Evolutionary conservation across 176 grass and related monocot genomes (phyloP).

Genomic region (Neostapfia colusana): DNA sequence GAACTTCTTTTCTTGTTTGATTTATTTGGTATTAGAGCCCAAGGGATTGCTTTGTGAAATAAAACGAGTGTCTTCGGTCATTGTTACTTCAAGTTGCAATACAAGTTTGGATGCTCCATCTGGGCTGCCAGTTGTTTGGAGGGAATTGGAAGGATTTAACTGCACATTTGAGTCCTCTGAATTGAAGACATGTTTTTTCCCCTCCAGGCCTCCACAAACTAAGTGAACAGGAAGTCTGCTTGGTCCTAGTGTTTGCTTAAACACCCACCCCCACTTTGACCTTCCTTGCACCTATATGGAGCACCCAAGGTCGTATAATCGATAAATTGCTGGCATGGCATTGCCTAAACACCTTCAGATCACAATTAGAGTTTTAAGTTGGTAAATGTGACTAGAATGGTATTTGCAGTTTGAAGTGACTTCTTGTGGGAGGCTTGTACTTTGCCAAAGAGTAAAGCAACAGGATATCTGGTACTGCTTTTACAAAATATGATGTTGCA

Average conservation of each 20-base stretch:
- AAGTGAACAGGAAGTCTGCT: background rate
- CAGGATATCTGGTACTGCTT: background rate
- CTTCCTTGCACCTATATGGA: background rate
- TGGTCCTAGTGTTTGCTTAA: background rate
- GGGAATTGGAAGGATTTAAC: background rate
- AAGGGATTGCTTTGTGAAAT: background rate
- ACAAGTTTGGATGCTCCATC: background rate
- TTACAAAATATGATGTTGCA: background rate
- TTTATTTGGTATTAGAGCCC: conserved; percentile 11
- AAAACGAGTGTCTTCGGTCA: background rate
- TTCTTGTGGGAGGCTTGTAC: background rate
- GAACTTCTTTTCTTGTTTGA: background rate
- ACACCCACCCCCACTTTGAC: background rate
- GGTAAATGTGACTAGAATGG: background rate
- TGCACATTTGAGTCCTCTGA: background rate
- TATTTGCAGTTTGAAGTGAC: background rate
- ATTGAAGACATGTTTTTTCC: background rate
- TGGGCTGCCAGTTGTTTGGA: background rate
- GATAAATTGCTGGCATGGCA: background rate
- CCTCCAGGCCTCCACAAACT: background rate
- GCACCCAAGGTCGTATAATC: background rate
- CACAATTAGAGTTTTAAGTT: background rate
- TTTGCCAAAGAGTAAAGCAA: background rate
- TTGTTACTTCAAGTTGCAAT: conserved; percentile 9
- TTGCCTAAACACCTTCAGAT: background rate